These are phyloP conservation scores for Rhododendron vialii DNA, from an alignment of 148 eudicot species.

Conservation along the genomic window DNA sequence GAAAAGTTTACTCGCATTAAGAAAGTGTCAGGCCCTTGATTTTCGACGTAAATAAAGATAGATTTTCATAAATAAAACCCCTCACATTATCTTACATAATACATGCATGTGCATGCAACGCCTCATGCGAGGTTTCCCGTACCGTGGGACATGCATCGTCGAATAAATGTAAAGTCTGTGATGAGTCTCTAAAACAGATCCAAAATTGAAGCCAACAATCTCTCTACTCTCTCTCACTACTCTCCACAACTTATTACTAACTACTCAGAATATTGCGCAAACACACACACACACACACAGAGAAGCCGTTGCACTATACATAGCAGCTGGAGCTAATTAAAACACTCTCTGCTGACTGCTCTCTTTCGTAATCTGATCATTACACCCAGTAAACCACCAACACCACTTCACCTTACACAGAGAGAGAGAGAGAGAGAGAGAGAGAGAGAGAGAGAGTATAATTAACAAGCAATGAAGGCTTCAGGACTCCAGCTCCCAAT, in stretches of 20 bases:
- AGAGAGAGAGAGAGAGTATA: neutral
- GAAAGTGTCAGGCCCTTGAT: too few relatives aligned
- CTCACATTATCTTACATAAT: too few relatives aligned
- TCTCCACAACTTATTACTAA: neutral
- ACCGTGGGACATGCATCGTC: neutral
- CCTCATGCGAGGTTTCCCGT: neutral
- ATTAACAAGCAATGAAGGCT: conserved; percentile 7
- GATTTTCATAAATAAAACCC: too few relatives aligned
- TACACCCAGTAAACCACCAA: neutral
- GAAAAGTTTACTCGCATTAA: too few relatives aligned
- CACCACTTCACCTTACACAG: too few relatives aligned
- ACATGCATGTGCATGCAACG: neutral
- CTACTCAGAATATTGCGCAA: neutral
- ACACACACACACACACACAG: neutral
- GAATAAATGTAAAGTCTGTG: neutral
- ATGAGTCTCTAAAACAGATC: neutral
- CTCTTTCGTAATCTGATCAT: neutral
- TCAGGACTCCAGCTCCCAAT: neutral
- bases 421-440: neutral
- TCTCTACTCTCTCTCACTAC: neutral
- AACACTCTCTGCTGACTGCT: neutral
- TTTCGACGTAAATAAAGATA: too few relatives aligned
- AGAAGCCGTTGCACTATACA: too few relatives aligned
- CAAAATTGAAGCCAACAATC: conserved; percentile 13
- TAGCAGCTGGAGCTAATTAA: too few relatives aligned